Conservation (phyloP, 139 green algal species). For the Desmodesmus armatus region DNA sequence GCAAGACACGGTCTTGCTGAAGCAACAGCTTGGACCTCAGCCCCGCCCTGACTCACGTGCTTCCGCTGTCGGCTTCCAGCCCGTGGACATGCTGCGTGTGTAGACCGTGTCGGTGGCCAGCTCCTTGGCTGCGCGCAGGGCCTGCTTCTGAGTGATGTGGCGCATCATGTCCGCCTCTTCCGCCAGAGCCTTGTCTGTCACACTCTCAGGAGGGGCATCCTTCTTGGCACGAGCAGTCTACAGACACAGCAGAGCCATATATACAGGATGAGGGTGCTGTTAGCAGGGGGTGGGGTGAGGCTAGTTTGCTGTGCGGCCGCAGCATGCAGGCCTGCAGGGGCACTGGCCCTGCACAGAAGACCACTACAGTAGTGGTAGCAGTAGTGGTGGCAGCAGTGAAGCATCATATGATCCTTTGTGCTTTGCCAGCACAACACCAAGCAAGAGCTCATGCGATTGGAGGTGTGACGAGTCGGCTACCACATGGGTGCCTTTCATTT, state of each 20-base stretch:
- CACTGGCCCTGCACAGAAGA: not conserved
- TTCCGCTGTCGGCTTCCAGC: constrained; percentile 90
- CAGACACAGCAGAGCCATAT: constrained; percentile 40
- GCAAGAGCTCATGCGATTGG: no score
- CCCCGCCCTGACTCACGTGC: no score
- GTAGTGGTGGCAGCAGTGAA: no score
- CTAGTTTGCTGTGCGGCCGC: not conserved
- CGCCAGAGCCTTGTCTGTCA: constrained; percentile 48
- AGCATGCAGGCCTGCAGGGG: not conserved
- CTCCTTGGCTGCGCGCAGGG: constrained; percentile 94
- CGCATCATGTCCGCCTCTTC: constrained; percentile 95
- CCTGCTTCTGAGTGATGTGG: constrained; percentile 86
- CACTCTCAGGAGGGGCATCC: constrained; percentile 36
- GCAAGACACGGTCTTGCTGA: no score
- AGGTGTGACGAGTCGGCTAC: no score
- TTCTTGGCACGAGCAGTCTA: constrained; percentile 68
- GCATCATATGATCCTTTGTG: no score
- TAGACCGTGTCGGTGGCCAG: constrained; percentile 80
- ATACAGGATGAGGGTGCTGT: not conserved
- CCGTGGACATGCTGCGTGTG: constrained; percentile 79
- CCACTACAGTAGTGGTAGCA: not conserved
- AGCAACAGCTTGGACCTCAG: no score
- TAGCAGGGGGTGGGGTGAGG: not conserved
- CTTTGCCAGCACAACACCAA: not conserved
- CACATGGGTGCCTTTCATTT: no score